Percentiles rank a stretch among this genome's conserved stretches.
Conservation (phyloP, 192 early-diverging fungal species). For the Chytriomyces confervae region DNA sequence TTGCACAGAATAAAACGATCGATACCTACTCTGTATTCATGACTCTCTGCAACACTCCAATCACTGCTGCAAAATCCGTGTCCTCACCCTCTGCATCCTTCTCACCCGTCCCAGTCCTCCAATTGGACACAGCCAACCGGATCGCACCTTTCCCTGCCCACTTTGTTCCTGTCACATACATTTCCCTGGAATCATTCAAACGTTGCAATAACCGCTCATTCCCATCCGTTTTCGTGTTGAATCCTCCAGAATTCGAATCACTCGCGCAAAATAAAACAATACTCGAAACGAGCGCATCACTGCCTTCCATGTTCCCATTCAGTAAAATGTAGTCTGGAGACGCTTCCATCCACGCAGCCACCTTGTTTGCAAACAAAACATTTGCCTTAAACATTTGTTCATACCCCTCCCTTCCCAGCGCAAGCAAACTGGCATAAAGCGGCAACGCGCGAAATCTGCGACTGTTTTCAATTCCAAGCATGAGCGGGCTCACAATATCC, state of each 20-base stretch:
- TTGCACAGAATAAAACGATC: too few relatives aligned
- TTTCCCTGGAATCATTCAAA: slow-evolving; percentile 53
- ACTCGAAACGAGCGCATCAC: slow-evolving; percentile 14
- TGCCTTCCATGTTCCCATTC: slow-evolving; percentile 1
- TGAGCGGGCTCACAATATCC: slow-evolving; percentile 51
- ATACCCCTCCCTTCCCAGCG: slow-evolving; percentile 62
- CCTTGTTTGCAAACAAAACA: slow-evolving; percentile 48
- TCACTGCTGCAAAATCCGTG: background rate
- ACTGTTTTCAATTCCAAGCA: slow-evolving; percentile 65
- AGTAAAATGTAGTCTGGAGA: slow-evolving; percentile 27
- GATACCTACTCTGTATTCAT: background rate
- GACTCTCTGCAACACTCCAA: background rate
- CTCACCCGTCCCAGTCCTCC: slow-evolving; percentile 29
- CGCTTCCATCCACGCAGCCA: slow-evolving; percentile 56
- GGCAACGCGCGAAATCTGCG: slow-evolving; percentile 65
- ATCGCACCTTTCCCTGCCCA: slow-evolving; percentile 53
- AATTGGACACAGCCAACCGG: slow-evolving; percentile 60
- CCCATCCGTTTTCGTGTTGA: background rate
- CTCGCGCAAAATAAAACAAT: slow-evolving; percentile 42
- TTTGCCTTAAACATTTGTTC: slow-evolving; percentile 53
- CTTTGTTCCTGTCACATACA: slow-evolving; percentile 59
- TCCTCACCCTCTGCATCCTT: background rate
- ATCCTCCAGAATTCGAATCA: background rate
- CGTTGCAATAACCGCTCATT: slow-evolving; percentile 40
- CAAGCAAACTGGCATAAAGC: slow-evolving; percentile 56